Percentiles rank a stretch among this genome's conserved stretches.
Evolutionary conservation across 306 rosid species (phyloP).

Genomic region (barrel medic (Medicago truncatula)): DNA sequence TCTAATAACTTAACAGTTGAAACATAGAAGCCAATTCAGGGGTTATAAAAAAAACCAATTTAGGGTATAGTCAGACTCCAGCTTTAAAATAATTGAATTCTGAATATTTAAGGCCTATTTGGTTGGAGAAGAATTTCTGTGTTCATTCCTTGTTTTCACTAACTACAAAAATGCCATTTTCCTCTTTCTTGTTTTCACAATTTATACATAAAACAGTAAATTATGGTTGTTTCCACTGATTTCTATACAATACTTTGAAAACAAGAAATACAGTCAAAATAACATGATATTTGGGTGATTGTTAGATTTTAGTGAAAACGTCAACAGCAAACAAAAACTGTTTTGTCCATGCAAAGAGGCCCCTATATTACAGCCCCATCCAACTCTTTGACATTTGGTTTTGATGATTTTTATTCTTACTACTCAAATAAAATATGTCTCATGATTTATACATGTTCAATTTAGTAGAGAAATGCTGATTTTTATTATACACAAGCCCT

Average conservation of each 20-base stretch:
- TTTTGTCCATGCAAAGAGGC: background rate
- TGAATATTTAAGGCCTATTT: background rate
- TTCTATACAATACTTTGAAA: background rate
- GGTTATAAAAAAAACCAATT: too few relatives aligned
- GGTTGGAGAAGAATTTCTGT: background rate
- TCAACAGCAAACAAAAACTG: background rate
- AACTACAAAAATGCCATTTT: background rate
- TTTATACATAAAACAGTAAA: background rate
- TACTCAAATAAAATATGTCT: too few relatives aligned
- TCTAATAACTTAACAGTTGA: background rate
- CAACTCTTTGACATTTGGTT: background rate
- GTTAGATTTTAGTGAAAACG: background rate
- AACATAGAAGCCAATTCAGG: background rate
- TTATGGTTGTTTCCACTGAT: slow-evolving; percentile 2
- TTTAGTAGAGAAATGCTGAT: background rate
- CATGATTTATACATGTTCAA: background rate
- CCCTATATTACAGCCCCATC: background rate
- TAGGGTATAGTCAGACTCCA: background rate
- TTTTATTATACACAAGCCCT: background rate
- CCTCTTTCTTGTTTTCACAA: background rate
- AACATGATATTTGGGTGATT: background rate
- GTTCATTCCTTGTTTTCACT: background rate
- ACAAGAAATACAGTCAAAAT: background rate
- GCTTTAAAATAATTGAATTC: slow-evolving; percentile 9
- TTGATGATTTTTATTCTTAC: slow-evolving; percentile 6